phyloP scores from a whole-genome alignment of 352 stramenopile species.

The Nothophytophthora sp. region DNA sequence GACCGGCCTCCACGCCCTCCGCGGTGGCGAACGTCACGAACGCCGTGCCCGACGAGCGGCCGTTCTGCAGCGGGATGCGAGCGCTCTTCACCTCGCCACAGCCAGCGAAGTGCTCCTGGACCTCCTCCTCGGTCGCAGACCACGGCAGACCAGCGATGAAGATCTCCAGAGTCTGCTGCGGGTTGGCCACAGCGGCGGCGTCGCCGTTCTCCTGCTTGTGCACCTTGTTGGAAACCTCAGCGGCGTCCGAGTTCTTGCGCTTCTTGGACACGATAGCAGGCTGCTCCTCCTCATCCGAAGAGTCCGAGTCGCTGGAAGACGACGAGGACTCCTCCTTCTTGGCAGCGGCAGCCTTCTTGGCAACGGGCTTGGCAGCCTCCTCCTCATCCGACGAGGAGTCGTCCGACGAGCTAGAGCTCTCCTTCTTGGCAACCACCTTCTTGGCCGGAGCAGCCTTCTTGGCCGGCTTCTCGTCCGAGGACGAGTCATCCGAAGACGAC shows the following conservation, averaged over 20 bases:
- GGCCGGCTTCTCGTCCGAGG: slow-evolving; percentile 31
- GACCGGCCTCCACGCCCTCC: slow-evolving; percentile 73
- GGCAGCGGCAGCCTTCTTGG: slow-evolving; percentile 29
- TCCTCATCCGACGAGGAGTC: slow-evolving; percentile 72
- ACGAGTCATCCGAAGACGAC: slow-evolving; percentile 41
- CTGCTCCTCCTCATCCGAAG: slow-evolving; percentile 76
- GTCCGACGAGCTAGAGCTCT: slow-evolving; percentile 31
- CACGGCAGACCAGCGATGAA: slow-evolving; percentile 97
- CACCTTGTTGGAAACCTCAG: slow-evolving; percentile 65
- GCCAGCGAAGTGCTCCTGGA: slow-evolving; percentile 93
- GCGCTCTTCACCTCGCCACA: slow-evolving; percentile 90
- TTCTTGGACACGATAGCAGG: slow-evolving; percentile 77
- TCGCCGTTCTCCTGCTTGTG: slow-evolving; percentile 78
- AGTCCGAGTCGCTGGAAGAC: slow-evolving; percentile 41
- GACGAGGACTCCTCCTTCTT: slow-evolving; percentile 46
- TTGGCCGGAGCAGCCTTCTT: slow-evolving; percentile 9
- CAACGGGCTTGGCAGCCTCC: slow-evolving; percentile 26
- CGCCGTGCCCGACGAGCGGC: slow-evolving; percentile 93
- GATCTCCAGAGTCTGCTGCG: slow-evolving; percentile 60
- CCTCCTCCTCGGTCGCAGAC: slow-evolving; percentile 93
- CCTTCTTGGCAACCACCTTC: slow-evolving; percentile 58
- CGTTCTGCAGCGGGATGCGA: slow-evolving; percentile 90
- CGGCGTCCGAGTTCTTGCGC: slow-evolving; percentile 78
- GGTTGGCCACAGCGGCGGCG: slow-evolving; percentile 46
- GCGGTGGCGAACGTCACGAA: slow-evolving; percentile 92